A percentile compares a stretch with the other conserved stretches of the same genome.
Evolutionary conservation across 2,329 filamentous ascomycete genomes (phyloP).

Genomic region (Aureobasidium zeae): DNA sequence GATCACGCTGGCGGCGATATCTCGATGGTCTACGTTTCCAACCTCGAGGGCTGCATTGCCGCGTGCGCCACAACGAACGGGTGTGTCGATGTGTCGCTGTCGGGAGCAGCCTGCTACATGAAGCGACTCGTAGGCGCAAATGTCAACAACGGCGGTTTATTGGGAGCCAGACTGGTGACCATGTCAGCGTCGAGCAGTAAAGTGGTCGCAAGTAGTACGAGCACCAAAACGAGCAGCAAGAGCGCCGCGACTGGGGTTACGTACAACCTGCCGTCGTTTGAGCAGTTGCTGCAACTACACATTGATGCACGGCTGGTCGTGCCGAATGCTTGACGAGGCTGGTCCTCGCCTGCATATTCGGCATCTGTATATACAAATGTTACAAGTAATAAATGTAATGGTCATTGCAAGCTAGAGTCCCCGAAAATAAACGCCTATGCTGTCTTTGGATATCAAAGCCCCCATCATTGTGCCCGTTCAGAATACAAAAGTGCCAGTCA

Average conservation of each 20-base stretch:
- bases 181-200: not conserved
- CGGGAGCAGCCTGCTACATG: conserved; percentile 20
- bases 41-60: conserved; percentile 22
- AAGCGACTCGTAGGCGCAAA: conserved; percentile 19
- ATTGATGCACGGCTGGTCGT: not conserved
- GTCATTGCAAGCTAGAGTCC: conserved; percentile 12
- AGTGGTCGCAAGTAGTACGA: not conserved
- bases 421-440: conserved; percentile 11
- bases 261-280: not conserved
- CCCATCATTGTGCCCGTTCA: conserved; percentile 11
- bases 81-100: conserved; percentile 23
- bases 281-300: not conserved
- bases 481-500: conserved; percentile 3
- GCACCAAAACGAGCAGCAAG: not conserved
- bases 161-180: conserved; percentile 23
- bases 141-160: conserved; percentile 19
- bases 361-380: not conserved
- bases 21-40: conserved; percentile 16
- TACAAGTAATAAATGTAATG: not conserved
- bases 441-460: conserved; percentile 2
- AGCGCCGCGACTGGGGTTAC: not conserved
- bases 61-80: conserved; percentile 19
- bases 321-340: not conserved
- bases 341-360: not conserved
- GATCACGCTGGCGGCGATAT: conserved; percentile 26